Conservation (phyloP, 345 rosid genomes). For the Euphorbia tirucalli region DNA sequence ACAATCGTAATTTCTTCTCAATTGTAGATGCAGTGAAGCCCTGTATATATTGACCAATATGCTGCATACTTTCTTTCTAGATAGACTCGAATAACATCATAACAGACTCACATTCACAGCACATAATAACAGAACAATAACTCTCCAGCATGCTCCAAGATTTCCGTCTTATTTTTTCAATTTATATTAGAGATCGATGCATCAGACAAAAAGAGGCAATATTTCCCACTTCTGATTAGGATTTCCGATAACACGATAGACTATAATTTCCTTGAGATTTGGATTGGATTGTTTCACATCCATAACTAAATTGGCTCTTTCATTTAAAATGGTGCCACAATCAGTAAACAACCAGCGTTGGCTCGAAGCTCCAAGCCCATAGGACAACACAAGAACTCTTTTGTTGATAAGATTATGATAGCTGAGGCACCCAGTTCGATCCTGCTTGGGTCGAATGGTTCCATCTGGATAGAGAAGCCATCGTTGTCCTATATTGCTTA, state of each 20-base stretch:
- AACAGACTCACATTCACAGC: too few species aligned
- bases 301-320: background rate
- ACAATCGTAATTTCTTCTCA: too few species aligned
- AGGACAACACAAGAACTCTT: background rate
- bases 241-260: background rate
- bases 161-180: too few species aligned
- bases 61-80: too few species aligned
- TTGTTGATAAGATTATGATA: background rate
- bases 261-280: background rate
- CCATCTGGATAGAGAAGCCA: conserved; percentile 2
- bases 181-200: too few species aligned
- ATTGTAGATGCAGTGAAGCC: too few species aligned
- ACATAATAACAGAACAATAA: too few species aligned
- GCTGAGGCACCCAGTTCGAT: background rate
- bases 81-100: too few species aligned
- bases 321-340: background rate
- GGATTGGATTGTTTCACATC: background rate
- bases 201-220: background rate
- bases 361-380: background rate
- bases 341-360: background rate
- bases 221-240: background rate
- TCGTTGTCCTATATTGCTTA: background rate
- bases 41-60: too few species aligned
- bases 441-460: background rate
- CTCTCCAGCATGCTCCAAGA: too few species aligned